Conservation (phyloP, 1,139 yeast genomes). For the Eremothecium sinecaudum region DNA sequence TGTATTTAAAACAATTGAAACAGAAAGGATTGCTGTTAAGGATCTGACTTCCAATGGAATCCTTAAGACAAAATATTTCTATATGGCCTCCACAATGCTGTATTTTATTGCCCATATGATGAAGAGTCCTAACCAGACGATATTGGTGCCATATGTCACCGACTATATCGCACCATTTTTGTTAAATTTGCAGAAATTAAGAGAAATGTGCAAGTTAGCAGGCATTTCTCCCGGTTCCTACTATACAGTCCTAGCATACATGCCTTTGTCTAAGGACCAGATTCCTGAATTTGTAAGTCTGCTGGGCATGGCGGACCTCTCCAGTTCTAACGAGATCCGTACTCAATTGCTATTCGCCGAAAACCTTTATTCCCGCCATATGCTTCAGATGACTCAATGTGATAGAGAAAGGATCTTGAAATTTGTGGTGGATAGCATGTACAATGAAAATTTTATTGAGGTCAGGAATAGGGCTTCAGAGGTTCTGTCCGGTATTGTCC, state of each 20-base stretch:
- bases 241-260: conserved; percentile 49
- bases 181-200: conserved; percentile 54
- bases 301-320: conserved; percentile 34
- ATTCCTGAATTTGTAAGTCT: conserved; percentile 42
- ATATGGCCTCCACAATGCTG: conserved; percentile 31
- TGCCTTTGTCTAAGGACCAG: conserved; percentile 42
- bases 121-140: conserved; percentile 23
- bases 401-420: conserved; percentile 47
- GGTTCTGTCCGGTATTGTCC: conserved; percentile 73
- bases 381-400: conserved; percentile 42
- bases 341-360: conserved; percentile 65
- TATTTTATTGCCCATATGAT: conserved; percentile 26
- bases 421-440: conserved; percentile 46
- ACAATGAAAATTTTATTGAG: conserved; percentile 54
- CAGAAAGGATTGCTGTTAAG: conserved; percentile 35
- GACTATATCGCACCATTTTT: conserved; percentile 61
- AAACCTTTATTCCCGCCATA: conserved; percentile 63
- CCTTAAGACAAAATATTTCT: conserved; percentile 32
- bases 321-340: conserved; percentile 60
- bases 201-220: conserved; percentile 76
- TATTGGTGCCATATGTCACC: conserved; percentile 36
- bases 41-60: conserved; percentile 30
- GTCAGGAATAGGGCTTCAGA: conserved; percentile 70
- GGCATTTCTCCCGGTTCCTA: conserved; percentile 48
- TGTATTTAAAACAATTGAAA: conserved; percentile 39